Evolutionary conservation across 2,329 filamentous ascomycete species (phyloP).

Genomic region (Dactylonectria macrodidyma): DNA sequence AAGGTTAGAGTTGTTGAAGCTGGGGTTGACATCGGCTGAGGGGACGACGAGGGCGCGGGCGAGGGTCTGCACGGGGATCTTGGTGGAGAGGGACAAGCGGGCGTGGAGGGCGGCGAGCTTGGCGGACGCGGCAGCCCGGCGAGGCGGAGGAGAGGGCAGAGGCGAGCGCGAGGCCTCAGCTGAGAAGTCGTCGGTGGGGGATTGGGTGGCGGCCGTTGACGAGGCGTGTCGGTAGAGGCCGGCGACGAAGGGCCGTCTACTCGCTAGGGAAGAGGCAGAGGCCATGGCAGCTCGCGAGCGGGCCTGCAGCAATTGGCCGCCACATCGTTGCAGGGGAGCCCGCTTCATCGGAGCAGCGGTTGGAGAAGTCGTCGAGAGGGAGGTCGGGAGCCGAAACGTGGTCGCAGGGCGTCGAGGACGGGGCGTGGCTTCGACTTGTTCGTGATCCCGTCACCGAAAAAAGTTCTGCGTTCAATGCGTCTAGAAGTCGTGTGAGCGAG

Average conservation of each 20-base stretch:
- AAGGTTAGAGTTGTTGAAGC: conserved; percentile 92
- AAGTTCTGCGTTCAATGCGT: conserved; percentile 53
- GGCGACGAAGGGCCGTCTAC: conserved; percentile 46
- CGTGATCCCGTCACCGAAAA: conserved; percentile 46
- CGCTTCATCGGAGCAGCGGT: conserved; percentile 56
- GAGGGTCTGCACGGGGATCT: conserved; percentile 88
- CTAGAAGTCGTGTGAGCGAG: conserved; percentile 53
- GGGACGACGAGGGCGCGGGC: conserved; percentile 88
- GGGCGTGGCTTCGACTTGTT: conserved; percentile 31
- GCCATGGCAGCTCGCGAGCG: conserved; percentile 45
- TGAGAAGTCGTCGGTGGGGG: conserved; percentile 39
- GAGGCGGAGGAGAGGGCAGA: conserved; percentile 80
- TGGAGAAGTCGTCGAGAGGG: conserved; percentile 6
- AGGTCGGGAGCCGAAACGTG: background rate
- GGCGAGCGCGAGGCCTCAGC: conserved; percentile 46
- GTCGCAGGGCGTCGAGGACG: conserved; percentile 34
- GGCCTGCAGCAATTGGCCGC: conserved; percentile 58
- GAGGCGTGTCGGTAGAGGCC: conserved; percentile 50
- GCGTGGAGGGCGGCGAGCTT: conserved; percentile 95
- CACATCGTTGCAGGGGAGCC: conserved; percentile 59
- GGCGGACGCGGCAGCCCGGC: conserved; percentile 79
- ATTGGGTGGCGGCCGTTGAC: conserved; percentile 45
- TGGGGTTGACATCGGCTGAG: conserved; percentile 83
- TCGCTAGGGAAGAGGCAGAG: conserved; percentile 26
- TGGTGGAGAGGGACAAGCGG: conserved; percentile 84